These are phyloP conservation scores for Plantago coronopus DNA, from an alignment of 305 asterid species.

Conservation along the genomic window DNA sequence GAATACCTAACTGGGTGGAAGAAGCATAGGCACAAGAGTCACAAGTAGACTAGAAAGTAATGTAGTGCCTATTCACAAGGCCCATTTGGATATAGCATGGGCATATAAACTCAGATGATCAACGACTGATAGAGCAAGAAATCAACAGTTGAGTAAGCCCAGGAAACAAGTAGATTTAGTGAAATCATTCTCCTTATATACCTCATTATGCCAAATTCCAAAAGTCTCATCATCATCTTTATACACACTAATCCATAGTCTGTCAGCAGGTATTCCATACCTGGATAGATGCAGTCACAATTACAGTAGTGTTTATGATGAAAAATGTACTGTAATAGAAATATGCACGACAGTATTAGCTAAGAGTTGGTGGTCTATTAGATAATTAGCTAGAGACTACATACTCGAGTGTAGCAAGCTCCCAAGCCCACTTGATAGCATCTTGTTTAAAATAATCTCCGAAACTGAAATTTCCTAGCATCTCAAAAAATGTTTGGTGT, in stretches of 20 bases:
- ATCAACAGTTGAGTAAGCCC: neutral
- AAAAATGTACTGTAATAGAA: too few species aligned
- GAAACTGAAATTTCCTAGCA: slow-evolving; percentile 97
- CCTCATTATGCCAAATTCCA: slow-evolving; percentile 88
- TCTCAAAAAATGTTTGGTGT: slow-evolving; percentile 96
- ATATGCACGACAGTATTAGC: too few species aligned
- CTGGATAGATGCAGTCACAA: slow-evolving; percentile 31
- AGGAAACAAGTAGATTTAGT: neutral
- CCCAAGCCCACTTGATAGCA: slow-evolving; percentile 98
- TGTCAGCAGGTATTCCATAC: slow-evolving; percentile 72
- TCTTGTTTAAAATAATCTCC: slow-evolving; percentile 96
- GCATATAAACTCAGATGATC: neutral
- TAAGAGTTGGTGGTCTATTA: too few species aligned
- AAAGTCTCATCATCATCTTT: slow-evolving; percentile 81
- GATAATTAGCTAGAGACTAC: slow-evolving; percentile 8
- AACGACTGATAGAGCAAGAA: neutral
- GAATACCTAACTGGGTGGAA: slow-evolving; percentile 64
- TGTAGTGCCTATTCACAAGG: neutral
- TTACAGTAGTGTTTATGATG: slow-evolving; percentile 10
- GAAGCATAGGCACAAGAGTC: neutral
- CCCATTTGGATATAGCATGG: too few species aligned
- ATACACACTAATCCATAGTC: slow-evolving; percentile 83
- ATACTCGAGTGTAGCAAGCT: slow-evolving; percentile 79
- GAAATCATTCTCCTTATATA: slow-evolving; percentile 9
- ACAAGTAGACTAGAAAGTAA: neutral